Evolutionary conservation across 2,329 filamentous ascomycete genomes (phyloP), one percentile per base, ranked within the genome.

Genomic region (Samsoniella hepiali): DNA sequence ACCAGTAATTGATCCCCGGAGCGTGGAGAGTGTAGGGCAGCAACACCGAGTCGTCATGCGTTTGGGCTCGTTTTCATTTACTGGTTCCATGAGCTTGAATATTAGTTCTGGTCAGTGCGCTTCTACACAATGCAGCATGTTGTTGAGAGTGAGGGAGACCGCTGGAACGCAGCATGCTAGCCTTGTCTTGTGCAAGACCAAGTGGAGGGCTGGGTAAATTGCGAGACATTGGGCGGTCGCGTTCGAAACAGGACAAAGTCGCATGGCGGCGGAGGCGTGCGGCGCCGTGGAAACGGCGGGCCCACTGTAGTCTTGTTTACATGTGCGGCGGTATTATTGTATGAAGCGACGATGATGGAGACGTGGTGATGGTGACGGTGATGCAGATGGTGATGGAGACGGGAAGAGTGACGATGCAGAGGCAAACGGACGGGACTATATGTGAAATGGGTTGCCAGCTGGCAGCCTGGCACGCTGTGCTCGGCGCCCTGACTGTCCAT

Each of bases 171-270:
- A 9, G 38, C 27, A 42, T 38, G 36, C 38, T 42, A 56, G 40
- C 22, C 55, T 45, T 47, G 55, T 47, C 55, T 47, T 22, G 55
- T 47, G 36, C 29, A 13, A 11, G 17, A 38, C 31, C 40, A 62
- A 62, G 58, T 62, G 58, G 58, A 62, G 58, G 50, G n/a, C 38
- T 17, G 31, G 29, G 53, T 55, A 62, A 55, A 62, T 62, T 62
- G 58, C 58, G 50, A 62, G 58, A 62, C 58, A 61, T 45, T 55
- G 34, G 27, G 44, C 15, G 38, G 31, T 47, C 49, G 58, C 38
- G 38, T 40, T 54, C 27, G 58, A 54, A 53, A 54, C 47, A 54
- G 47, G 58, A 61, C 49, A 44, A 45, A 59, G 56, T 58, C 55
- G 40, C 55, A 58, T 38, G 10, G 47, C 47, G 17, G 58, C 47